phyloP scores from a whole-genome alignment of 2,329 filamentous ascomycete genomes.

The Talaromyces pinophilus region DNA sequence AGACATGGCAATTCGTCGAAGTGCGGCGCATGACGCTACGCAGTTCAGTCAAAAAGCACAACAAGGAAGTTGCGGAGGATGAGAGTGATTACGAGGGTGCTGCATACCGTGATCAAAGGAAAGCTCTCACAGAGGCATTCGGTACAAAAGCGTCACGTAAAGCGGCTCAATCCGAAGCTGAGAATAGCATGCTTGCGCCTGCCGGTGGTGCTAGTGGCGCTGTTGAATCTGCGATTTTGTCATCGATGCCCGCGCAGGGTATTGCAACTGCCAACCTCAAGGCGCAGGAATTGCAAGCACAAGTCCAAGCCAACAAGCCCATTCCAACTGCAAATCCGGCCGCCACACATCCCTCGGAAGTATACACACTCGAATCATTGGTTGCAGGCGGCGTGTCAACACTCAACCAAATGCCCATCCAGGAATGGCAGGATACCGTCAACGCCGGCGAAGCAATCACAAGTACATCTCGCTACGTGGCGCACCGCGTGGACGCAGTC shows the following conservation, averaged over 20 bases:
- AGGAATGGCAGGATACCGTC: constrained; percentile 46
- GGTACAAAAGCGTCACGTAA: constrained; percentile 55
- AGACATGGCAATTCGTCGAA: constrained; percentile 56
- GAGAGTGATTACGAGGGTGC: constrained; percentile 30
- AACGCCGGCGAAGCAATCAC: constrained; percentile 38
- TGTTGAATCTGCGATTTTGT: constrained; percentile 47
- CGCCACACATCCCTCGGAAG: constrained; percentile 47
- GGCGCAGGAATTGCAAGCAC: constrained; percentile 38
- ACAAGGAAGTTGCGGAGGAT: constrained; percentile 29
- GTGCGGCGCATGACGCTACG: constrained; percentile 59
- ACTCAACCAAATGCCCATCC: constrained; percentile 45
- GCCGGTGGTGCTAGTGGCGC: constrained; percentile 38
- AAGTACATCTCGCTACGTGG: constrained; percentile 48
- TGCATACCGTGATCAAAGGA: constrained; percentile 41
- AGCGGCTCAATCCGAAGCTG: constrained; percentile 49
- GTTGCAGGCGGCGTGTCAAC: constrained; percentile 46
- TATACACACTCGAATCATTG: constrained; percentile 48
- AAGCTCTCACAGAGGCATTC: constrained; percentile 51
- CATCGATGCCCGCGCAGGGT: constrained; percentile 42
- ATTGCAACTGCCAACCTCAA: constrained; percentile 36
- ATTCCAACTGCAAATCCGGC: constrained; percentile 46
- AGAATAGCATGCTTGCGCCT: constrained; percentile 50
- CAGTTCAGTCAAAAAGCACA: constrained; percentile 44
- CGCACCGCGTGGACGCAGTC: constrained; percentile 44
- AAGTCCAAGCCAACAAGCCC: constrained; percentile 50